These are phyloP conservation scores for Sordaria brevicollis DNA, from an alignment of 495 filamentous ascomycete species.

Conservation along the genomic window DNA sequence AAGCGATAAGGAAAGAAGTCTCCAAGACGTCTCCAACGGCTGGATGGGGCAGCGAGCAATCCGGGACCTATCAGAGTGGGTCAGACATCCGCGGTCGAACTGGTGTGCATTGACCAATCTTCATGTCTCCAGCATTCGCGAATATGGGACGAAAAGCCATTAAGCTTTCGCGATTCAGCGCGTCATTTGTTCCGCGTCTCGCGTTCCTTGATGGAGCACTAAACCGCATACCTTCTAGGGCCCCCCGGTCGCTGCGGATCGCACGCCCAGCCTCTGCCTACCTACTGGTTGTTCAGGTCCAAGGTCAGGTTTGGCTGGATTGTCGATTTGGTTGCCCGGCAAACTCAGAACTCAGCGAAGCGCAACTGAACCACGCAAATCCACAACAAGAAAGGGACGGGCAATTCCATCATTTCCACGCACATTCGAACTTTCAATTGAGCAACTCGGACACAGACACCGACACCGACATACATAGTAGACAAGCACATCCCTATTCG, in stretches of 20 bases:
- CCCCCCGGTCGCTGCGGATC: not conserved
- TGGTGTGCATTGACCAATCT: not conserved
- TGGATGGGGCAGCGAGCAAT: not conserved
- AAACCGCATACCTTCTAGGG: not conserved
- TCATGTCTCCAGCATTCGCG: not conserved
- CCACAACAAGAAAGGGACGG: not conserved
- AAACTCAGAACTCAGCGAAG: not conserved
- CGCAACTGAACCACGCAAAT: not conserved
- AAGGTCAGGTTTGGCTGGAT: not conserved
- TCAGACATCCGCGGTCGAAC: not conserved
- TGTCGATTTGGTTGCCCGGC: not conserved
- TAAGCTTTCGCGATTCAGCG: not conserved
- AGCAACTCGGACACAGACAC: not conserved
- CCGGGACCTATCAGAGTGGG: not conserved
- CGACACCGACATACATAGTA: not conserved
- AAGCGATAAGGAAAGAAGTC: slow-evolving; percentile 16
- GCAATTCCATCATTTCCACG: not conserved
- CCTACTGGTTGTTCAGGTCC: not conserved
- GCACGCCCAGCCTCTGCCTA: not conserved
- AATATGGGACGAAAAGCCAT: not conserved
- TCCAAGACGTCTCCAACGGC: not conserved
- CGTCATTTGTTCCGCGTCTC: not conserved
- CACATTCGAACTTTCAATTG: not conserved
- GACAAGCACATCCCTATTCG: not conserved
- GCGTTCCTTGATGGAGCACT: not conserved